Evolutionary conservation across 768 basidiomycete genomes (phyloP).

Genomic region (Leccinum broughii): DNA sequence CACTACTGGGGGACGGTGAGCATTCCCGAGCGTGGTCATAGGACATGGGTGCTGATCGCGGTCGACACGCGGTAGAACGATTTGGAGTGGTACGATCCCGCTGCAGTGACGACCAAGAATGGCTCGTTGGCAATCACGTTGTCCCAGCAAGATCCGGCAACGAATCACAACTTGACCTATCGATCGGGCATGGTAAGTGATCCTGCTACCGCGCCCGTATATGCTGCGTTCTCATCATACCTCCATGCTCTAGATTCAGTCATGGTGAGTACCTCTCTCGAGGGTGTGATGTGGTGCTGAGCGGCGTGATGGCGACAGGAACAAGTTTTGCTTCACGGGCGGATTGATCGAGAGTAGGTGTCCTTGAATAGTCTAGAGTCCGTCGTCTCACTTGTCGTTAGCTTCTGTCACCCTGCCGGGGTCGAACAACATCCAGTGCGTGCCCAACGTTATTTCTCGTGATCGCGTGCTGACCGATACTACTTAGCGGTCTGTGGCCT

Average conservation of each 20-base stretch:
- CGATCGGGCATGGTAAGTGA: conserved; percentile 38
- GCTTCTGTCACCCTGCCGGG: conserved; percentile 45
- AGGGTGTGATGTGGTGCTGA: conserved; percentile 1
- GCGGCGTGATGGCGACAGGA: conserved; percentile 33
- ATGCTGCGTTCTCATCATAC: conserved; percentile 26
- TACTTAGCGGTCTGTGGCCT: conserved; percentile 46
- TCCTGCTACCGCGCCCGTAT: neutral
- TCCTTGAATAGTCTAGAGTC: neutral
- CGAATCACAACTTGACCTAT: conserved; percentile 50
- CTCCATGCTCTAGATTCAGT: conserved; percentile 27
- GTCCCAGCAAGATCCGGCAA: conserved; percentile 39
- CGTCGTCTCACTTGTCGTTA: conserved; percentile 16
- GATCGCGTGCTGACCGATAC: conserved; percentile 7
- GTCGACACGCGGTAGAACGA: conserved; percentile 29
- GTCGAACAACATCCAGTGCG: conserved; percentile 38
- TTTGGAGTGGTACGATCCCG: conserved; percentile 63
- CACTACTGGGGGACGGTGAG: conserved; percentile 69
- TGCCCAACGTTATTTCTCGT: neutral
- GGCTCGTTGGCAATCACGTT: conserved; percentile 54
- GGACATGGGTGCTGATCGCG: conserved; percentile 5
- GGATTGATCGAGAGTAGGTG: conserved; percentile 58
- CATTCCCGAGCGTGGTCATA: neutral
- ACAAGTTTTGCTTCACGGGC: conserved; percentile 81
- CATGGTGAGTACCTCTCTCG: conserved; percentile 23
- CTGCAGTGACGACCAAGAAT: conserved; percentile 47